Percentiles rank a stretch among this genome's conserved stretches.
These are phyloP conservation scores for Bolboschoenoplectus hybrid DNA, from an alignment of 202 grass and related monocot species.

Conservation along the genomic window DNA sequence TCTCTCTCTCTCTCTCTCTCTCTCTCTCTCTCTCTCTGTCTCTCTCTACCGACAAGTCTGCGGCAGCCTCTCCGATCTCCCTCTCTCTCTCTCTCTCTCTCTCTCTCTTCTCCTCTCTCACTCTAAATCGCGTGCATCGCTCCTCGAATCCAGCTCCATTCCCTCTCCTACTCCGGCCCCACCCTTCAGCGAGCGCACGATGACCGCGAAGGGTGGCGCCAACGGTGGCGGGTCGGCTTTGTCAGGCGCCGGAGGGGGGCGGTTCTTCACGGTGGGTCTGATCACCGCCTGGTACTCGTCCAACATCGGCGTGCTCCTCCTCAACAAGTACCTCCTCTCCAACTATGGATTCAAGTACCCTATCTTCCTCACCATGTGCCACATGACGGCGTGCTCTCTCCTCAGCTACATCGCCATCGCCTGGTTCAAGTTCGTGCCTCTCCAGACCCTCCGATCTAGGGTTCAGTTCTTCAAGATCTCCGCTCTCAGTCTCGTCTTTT, in stretches of 20 bases:
- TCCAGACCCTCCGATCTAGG: conserved; percentile 58
- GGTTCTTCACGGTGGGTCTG: conserved; percentile 53
- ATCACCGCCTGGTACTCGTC: conserved; percentile 59
- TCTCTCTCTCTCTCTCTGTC: neutral
- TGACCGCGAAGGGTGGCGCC: conserved; percentile 71
- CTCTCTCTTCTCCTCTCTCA: neutral
- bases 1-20: conserved; percentile 30
- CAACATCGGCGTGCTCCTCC: conserved; percentile 64
- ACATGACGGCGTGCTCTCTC: conserved; percentile 61
- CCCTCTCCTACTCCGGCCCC: neutral
- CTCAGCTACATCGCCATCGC: conserved; percentile 61
- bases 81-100: neutral
- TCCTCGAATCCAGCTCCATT: neutral
- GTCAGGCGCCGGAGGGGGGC: conserved; percentile 39
- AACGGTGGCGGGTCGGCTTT: conserved; percentile 32
- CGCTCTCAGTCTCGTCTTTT: conserved; percentile 67
- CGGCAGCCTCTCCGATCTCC: neutral
- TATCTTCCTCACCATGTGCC: conserved; percentile 72
- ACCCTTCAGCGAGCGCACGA: conserved; percentile 7
- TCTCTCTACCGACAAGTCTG: conserved; percentile 27
- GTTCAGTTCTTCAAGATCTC: conserved; percentile 62
- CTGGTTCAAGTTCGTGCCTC: conserved; percentile 53
- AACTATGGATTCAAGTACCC: conserved; percentile 71
- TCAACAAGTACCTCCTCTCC: conserved; percentile 64
- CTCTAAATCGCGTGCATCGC: conserved; percentile 25